Conservation (phyloP, 1,139 yeast species). For the Taphrina confusa region DNA sequence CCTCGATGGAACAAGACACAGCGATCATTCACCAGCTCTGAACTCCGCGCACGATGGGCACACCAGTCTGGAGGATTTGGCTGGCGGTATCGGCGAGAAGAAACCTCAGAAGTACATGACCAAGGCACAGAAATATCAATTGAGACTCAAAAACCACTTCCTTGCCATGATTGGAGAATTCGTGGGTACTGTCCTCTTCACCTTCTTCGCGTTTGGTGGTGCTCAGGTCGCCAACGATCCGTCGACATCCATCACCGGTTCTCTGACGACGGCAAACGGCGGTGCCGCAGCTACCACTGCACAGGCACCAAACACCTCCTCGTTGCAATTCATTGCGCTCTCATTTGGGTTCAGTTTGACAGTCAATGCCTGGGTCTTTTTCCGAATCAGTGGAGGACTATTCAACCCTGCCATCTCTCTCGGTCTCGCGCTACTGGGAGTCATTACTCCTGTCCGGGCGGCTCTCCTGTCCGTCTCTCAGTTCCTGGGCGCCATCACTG, state of each 20-base stretch:
- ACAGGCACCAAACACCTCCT: constrained; percentile 29
- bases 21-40: background rate
- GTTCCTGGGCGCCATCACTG: constrained; percentile 84
- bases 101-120: constrained; percentile 8
- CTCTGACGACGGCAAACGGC: constrained; percentile 51
- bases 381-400: constrained; percentile 77
- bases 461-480: constrained; percentile 65
- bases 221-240: constrained; percentile 49
- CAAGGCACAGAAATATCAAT: constrained; percentile 14
- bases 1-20: constrained; percentile 1
- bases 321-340: constrained; percentile 71
- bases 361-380: constrained; percentile 72
- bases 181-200: constrained; percentile 80
- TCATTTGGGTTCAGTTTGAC: constrained; percentile 88
- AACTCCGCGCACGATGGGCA: constrained; percentile 4
- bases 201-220: constrained; percentile 79
- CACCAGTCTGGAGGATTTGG: background rate
- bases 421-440: constrained; percentile 67
- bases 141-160: constrained; percentile 26
- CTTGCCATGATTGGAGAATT: constrained; percentile 68
- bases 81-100: background rate
- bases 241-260: constrained; percentile 17
- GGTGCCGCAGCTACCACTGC: constrained; percentile 15
- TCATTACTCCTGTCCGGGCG: constrained; percentile 73
- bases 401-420: constrained; percentile 28